Percentiles rank a stretch among this genome's conserved stretches.
phyloP scores from a whole-genome alignment of 768 basidiomycete genomes.

The Rhodosporidiobolus sp. region DNA sequence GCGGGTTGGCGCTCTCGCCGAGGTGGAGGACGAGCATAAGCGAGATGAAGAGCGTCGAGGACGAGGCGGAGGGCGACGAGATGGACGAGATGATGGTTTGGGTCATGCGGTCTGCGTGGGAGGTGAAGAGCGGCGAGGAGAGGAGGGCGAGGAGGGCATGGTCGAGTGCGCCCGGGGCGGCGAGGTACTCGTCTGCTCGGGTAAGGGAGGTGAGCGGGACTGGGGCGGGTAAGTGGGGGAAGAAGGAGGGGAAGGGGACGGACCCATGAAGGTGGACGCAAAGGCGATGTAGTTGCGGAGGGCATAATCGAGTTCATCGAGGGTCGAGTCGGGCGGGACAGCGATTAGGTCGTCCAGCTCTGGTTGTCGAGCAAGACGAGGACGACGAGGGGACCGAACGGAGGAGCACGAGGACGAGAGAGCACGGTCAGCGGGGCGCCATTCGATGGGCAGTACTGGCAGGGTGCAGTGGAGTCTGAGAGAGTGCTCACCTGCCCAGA shows the following conservation, averaged over 20 bases:
- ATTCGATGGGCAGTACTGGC: no score
- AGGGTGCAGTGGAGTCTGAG: neutral
- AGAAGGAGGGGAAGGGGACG: neutral
- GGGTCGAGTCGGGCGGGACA: constrained; percentile 62
- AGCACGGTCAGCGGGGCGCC: neutral
- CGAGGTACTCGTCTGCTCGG: constrained; percentile 73
- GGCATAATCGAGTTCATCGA: constrained; percentile 73
- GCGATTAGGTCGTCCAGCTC: constrained; percentile 82
- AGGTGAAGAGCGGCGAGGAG: constrained; percentile 79
- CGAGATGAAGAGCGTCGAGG: constrained; percentile 32
- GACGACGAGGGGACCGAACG: neutral
- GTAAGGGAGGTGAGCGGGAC: neutral
- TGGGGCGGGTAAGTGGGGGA: neutral
- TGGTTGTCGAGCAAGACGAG: constrained; percentile 46
- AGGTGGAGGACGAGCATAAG: constrained; percentile 36
- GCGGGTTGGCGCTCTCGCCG: constrained; percentile 10
- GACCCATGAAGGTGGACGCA: constrained; percentile 30
- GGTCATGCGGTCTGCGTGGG: constrained; percentile 88
- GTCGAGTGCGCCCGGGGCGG: constrained; percentile 75
- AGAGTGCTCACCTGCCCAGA: constrained; percentile 54
- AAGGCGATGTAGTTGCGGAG: constrained; percentile 39
- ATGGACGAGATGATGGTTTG: constrained; percentile 60
- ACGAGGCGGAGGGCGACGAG: constrained; percentile 65
- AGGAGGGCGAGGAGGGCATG: constrained; percentile 74
- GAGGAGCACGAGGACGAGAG: neutral